Percentiles rank a stretch among this genome's conserved stretches.
These are phyloP conservation scores for Stenocarpella maydis DNA, from an alignment of 2,329 filamentous ascomycete genomes.

Conservation along the genomic window DNA sequence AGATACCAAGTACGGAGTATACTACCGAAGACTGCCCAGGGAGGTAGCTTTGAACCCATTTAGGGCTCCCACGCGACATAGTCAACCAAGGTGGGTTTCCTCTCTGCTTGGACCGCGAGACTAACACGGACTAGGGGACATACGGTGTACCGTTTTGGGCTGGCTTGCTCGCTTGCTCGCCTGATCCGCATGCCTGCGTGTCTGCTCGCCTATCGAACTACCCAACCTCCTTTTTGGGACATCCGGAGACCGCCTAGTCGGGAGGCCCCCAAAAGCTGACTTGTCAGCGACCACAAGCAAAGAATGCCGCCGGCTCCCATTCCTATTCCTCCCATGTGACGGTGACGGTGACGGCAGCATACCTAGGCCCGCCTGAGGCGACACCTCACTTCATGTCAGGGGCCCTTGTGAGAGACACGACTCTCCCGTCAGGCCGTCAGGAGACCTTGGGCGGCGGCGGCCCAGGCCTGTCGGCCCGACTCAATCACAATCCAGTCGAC, in stretches of 20 bases:
- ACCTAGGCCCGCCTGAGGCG: neutral
- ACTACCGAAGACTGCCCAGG: too few species aligned
- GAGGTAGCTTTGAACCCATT: slow-evolving; percentile 18
- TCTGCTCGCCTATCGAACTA: neutral
- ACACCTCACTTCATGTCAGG: slow-evolving; percentile 1
- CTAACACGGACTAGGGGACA: neutral
- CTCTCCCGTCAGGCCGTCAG: neutral
- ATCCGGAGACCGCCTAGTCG: too few species aligned
- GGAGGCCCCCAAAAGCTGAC: slow-evolving; percentile 19
- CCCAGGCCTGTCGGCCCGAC: slow-evolving; percentile 16
- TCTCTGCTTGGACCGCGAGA: neutral
- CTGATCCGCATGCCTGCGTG: slow-evolving; percentile 11
- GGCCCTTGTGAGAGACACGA: neutral
- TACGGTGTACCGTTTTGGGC: slow-evolving; percentile 12
- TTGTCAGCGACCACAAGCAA: slow-evolving; percentile 21
- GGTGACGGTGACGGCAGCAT: slow-evolving; percentile 22
- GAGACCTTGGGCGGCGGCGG: neutral
- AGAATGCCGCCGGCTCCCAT: slow-evolving; percentile 16
- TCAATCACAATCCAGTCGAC: slow-evolving; percentile 8
- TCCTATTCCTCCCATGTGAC: slow-evolving; percentile 21
- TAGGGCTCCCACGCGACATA: slow-evolving; percentile 7
- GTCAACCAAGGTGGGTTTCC: neutral
- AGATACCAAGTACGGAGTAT: too few species aligned
- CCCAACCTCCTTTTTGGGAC: too few species aligned
- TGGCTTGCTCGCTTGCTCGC: slow-evolving; percentile 13